Percentiles rank a stretch among this genome's conserved stretches.
These are phyloP conservation scores for Pseudozyma sp. DNA, from an alignment of 1,284 basidiomycete species.

Conservation along the genomic window DNA sequence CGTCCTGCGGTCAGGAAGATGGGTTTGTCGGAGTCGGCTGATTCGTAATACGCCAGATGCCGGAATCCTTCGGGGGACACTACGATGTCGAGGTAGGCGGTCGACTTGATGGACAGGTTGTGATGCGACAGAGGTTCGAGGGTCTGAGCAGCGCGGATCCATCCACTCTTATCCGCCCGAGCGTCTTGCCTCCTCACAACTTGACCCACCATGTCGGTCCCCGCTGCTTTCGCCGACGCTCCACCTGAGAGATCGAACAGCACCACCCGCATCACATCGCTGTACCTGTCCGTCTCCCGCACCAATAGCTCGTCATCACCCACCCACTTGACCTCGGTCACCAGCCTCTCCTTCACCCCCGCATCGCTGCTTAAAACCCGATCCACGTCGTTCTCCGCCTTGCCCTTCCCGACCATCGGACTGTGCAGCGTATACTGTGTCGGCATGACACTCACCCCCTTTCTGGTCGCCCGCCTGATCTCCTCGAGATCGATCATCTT, in stretches of 20 bases:
- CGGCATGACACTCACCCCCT: constrained; percentile 13
- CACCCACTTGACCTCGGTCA: constrained; percentile 88
- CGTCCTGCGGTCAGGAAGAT: constrained; percentile 80
- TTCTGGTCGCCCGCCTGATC: constrained; percentile 19
- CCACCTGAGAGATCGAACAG: constrained; percentile 36
- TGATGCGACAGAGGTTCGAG: constrained; percentile 48
- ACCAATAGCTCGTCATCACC: constrained; percentile 80
- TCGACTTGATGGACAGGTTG: constrained; percentile 32
- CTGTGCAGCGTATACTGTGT: constrained; percentile 37
- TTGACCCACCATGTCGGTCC: constrained; percentile 54
- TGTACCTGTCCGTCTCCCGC: constrained; percentile 79
- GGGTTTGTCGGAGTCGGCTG: constrained; percentile 31
- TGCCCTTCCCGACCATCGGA: constrained; percentile 26
- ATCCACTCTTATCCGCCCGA: constrained; percentile 83
- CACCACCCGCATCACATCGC: constrained; percentile 56
- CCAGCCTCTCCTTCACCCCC: constrained; percentile 71
- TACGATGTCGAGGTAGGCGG: constrained; percentile 58
- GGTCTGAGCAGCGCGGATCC: constrained; percentile 77
- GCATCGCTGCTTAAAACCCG: constrained; percentile 74
- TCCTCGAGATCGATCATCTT: constrained; percentile 72
- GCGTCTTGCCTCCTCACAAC: constrained; percentile 75
- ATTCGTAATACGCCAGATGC: constrained; percentile 57
- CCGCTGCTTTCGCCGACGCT: constrained; percentile 5
- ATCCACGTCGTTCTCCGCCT: constrained; percentile 69
- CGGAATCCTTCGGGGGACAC: constrained; percentile 47